A percentile compares a stretch with the other conserved stretches of the same genome.
Conservation (phyloP, 495 filamentous ascomycete genomes). For the Lichenothelia convexa region DNA sequence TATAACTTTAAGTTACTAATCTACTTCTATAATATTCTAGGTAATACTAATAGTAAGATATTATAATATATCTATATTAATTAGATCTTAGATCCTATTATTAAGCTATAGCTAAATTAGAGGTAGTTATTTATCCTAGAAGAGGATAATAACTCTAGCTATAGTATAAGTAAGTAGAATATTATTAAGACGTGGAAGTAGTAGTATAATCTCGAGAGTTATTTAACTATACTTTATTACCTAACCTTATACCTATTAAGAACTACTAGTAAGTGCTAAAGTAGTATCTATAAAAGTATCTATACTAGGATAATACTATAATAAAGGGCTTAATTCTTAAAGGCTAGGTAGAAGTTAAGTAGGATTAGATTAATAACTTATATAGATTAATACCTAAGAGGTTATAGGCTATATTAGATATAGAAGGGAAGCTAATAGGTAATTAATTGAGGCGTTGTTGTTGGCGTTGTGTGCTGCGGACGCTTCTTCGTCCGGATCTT, state of each 20-base stretch:
- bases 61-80: conserved; percentile 6
- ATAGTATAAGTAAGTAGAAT: background rate
- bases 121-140: conserved; percentile 5
- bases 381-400: background rate
- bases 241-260: background rate
- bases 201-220: background rate
- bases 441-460: background rate
- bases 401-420: background rate
- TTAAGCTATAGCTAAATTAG: conserved; percentile 3
- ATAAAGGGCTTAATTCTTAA: background rate
- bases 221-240: background rate
- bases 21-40: conserved; percentile 6
- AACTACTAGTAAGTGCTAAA: background rate
- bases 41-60: conserved; percentile 8
- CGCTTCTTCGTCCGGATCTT: too few species aligned
- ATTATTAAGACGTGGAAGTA: background rate
- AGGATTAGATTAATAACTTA: background rate
- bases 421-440: background rate
- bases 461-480: too few species aligned
- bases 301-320: background rate
- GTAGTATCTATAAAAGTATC: background rate
- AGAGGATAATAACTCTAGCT: conserved; percentile 5
- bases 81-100: conserved; percentile 3
- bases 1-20: conserved; percentile 5
- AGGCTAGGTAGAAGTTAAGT: background rate